Conservation (phyloP, 2,329 filamentous ascomycete species). For the Penicillium sp. region DNA sequence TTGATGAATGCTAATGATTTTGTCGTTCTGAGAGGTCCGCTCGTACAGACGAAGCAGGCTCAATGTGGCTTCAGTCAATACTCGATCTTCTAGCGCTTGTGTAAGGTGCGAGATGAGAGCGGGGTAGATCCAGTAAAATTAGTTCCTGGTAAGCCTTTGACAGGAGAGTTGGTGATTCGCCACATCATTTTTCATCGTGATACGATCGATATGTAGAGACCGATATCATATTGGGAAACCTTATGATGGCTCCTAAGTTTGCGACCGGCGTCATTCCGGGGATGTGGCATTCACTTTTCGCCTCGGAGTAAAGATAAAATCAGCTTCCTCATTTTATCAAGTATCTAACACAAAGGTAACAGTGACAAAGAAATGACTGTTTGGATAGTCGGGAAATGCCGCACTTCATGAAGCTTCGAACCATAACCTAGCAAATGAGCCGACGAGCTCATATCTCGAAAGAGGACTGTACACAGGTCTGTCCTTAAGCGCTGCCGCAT, state of each 20-base stretch:
- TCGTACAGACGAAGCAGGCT: background rate
- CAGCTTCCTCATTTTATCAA: background rate
- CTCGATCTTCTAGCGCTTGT: background rate
- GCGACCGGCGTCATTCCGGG: background rate
- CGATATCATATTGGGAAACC: background rate
- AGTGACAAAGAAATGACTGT: background rate
- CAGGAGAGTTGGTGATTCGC: too few relatives aligned
- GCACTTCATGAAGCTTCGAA: background rate
- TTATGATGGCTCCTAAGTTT: background rate
- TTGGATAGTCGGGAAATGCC: background rate
- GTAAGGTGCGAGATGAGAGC: too few relatives aligned
- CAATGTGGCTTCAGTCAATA: background rate
- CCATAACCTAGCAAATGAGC: background rate
- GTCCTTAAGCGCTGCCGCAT: too few relatives aligned
- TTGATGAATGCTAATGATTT: background rate
- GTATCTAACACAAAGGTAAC: background rate
- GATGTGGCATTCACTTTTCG: background rate
- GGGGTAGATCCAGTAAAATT: too few relatives aligned
- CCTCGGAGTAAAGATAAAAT: background rate
- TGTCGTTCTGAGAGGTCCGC: background rate
- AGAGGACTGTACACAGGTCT: too few relatives aligned
- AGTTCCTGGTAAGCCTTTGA: too few relatives aligned
- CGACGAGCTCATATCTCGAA: too few relatives aligned
- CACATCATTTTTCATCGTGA: too few relatives aligned
- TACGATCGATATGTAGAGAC: too few relatives aligned